These are phyloP conservation scores for Cladosporium oxysporum DNA, from an alignment of 2,329 filamentous ascomycete species.

Conservation along the genomic window DNA sequence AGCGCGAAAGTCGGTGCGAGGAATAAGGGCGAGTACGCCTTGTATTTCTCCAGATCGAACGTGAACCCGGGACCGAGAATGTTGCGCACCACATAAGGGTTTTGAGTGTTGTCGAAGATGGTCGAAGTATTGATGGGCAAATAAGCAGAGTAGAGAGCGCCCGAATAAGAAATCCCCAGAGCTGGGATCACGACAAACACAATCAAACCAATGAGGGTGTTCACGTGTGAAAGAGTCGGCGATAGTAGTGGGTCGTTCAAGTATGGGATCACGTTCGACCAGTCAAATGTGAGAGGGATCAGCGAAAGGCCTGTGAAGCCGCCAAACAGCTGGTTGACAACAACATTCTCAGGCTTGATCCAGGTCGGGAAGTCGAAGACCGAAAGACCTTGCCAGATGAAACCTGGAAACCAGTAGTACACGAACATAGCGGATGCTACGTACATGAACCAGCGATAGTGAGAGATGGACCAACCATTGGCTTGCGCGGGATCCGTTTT, in stretches of 20 bases:
- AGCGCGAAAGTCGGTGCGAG: constrained; percentile 84
- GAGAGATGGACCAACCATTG: constrained; percentile 77
- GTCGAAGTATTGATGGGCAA: constrained; percentile 82
- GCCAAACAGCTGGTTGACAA: constrained; percentile 81
- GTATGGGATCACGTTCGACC: constrained; percentile 61
- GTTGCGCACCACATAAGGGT: constrained; percentile 76
- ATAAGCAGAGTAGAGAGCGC: constrained; percentile 77
- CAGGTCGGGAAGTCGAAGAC: constrained; percentile 88
- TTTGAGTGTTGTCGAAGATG: constrained; percentile 81
- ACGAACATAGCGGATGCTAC: constrained; percentile 70
- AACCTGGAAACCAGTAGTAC: constrained; percentile 85
- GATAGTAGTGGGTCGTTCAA: constrained; percentile 46
- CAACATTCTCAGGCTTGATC: constrained; percentile 81
- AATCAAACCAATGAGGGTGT: constrained; percentile 51
- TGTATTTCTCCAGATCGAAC: constrained; percentile 75
- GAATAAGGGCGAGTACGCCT: constrained; percentile 80
- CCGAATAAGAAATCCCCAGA: constrained; percentile 79
- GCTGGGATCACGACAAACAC: constrained; percentile 63
- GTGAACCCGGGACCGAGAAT: constrained; percentile 77
- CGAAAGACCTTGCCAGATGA: constrained; percentile 79
- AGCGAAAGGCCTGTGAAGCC: constrained; percentile 81
- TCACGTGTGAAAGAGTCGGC: constrained; percentile 76
- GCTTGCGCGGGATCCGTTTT: constrained; percentile 56
- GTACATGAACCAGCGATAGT: constrained; percentile 80
- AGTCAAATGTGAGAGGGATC: constrained; percentile 84